Conservation (phyloP, 1,139 yeast species). For the Debaryomycetaceae sp. region DNA sequence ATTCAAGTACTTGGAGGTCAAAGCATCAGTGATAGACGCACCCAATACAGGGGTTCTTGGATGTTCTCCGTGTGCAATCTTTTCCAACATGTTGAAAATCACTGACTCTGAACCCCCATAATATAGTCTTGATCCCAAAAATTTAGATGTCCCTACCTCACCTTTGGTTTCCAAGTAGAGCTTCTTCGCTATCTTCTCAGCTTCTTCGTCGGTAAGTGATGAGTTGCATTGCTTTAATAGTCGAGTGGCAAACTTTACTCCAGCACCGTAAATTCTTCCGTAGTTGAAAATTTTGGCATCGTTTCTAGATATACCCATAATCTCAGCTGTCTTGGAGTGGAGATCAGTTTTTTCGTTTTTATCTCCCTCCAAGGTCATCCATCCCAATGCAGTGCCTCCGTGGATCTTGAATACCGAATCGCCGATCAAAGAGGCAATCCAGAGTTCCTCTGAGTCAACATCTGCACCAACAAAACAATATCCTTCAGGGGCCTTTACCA, state of each 20-base stretch:
- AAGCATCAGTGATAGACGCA: constrained; percentile 87
- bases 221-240: constrained; percentile 82
- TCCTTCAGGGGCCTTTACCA: constrained; percentile 83
- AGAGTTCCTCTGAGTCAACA: constrained; percentile 95
- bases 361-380: constrained; percentile 99
- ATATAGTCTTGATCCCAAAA: constrained; percentile 48
- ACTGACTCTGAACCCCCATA: constrained; percentile 94
- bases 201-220: constrained; percentile 60
- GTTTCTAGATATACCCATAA: constrained; percentile 82
- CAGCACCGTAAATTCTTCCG: constrained; percentile 98
- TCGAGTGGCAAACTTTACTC: constrained; percentile 81
- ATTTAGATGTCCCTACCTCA: constrained; percentile 27
- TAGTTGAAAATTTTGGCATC: constrained; percentile 96
- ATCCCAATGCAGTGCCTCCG: constrained; percentile 95
- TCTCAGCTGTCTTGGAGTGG: constrained; percentile 90
- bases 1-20: constrained; percentile 62
- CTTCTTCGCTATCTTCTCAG: constrained; percentile 60
- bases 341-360: constrained; percentile 88
- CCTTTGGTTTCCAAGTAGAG: constrained; percentile 88
- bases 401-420: constrained; percentile 86
- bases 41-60: constrained; percentile 93
- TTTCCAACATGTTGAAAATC: constrained; percentile 83
- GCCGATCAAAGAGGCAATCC: constrained; percentile 96
- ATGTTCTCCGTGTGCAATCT: constrained; percentile 76
- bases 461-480: constrained; percentile 96